Conservation (phyloP, 1,284 basidiomycete genomes). For the Coniophora puteana region DNA sequence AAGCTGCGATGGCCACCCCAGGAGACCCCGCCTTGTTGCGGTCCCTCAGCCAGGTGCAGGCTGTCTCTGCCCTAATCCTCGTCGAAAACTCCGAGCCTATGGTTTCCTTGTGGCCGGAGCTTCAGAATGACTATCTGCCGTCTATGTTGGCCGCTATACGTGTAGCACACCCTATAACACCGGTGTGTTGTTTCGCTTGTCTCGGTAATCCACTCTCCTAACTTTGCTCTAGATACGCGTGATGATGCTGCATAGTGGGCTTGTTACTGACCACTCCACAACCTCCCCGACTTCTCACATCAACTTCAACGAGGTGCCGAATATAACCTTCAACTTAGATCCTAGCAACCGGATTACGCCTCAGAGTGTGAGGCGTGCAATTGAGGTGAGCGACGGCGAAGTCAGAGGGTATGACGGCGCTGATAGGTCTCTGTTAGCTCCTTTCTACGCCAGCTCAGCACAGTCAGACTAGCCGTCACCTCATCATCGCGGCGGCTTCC, state of each 20-base stretch:
- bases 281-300: conserved; percentile 26
- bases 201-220: background rate
- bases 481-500: conserved; percentile 54
- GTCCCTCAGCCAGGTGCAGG: conserved; percentile 35
- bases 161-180: conserved; percentile 32
- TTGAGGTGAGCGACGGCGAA: conserved; percentile 46
- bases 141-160: conserved; percentile 42
- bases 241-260: conserved; percentile 34
- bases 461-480: conserved; percentile 42
- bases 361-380: conserved; percentile 36
- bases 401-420: no score
- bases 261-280: conserved; percentile 31
- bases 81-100: conserved; percentile 59
- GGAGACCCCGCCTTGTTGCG: conserved; percentile 29
- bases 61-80: conserved; percentile 49
- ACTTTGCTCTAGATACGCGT: conserved; percentile 31
- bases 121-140: conserved; percentile 50
- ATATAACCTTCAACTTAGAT: conserved; percentile 39
- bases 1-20: no score
- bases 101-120: conserved; percentile 48
- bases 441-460: conserved; percentile 30
- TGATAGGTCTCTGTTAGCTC: conserved; percentile 35
- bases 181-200: conserved; percentile 26
- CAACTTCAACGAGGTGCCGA: conserved; percentile 35
- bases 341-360: conserved; percentile 42